Base-by-base conservation (phyloP, 371 early-diverging fungal species). In the Rhizopus arrhizus region DNA sequence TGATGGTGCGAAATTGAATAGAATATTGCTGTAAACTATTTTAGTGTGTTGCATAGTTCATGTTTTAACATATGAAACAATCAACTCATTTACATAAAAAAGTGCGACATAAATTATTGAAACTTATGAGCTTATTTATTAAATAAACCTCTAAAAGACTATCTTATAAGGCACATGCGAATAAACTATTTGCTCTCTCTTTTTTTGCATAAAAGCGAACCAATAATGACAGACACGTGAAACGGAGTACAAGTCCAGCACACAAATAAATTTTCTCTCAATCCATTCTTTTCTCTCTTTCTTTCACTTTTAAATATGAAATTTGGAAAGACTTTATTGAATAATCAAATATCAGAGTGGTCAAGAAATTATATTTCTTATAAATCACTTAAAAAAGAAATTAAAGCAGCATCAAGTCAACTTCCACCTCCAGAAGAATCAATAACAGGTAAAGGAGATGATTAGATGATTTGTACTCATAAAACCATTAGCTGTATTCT, bases 311-410 rank as follows among this genome's bases (percentile, higher is more conserved):
- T 41, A 28, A 15, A 28, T 16, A 88, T 90, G 89, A 90, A 90
- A 74, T 90, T 90, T 66, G 89, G 90, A 61, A 88, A 88, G 61
- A 80, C 84, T 4, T 63, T 88, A 3, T 45, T 72, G 42, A 70
- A 77, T 52, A 85, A 81, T 60, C 87, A 88, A 67, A 80, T 85
- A 59, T 86, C 88, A 48, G 90, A 90, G 65, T 90, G 90, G 90
- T 74, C 83, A 33, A 75, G 73, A 67, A 80, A 87, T 54, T 90
- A 90, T 42, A 51, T 90, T 22, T 69, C 75, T 9, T 89, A 89
- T 70, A 90, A 90, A 61, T 60, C 79, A 4, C 77, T 89, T 12
- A 90, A 90, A 60, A 77, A 78, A 51, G 70, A 76, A n/a, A 86
- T 90, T 65, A 87, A 86, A 55, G 73, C 79, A 54, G 81, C 83